phyloP scores from a whole-genome alignment of 805 yeast species.

The Saccharomyces mikatae region DNA sequence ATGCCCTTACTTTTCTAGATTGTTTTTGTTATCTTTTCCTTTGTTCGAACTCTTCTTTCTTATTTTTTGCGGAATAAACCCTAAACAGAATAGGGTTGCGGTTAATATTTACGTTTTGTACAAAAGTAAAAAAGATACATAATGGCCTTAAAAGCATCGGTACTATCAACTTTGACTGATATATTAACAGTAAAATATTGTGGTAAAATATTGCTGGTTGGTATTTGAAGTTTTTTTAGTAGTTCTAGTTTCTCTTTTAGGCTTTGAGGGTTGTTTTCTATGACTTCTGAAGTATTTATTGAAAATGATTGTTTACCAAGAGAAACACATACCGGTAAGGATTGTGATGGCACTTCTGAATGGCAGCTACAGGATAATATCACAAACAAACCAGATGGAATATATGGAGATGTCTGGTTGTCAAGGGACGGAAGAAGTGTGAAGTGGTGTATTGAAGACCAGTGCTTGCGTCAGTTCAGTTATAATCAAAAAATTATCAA shows the following conservation, averaged over 20 bases:
- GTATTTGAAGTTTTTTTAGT: background rate
- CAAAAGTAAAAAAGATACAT: background rate
- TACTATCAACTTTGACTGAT: background rate
- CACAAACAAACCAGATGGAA: background rate
- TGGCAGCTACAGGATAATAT: background rate
- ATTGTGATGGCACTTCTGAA: background rate
- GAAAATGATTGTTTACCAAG: background rate
- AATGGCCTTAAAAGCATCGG: background rate
- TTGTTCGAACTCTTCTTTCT: background rate
- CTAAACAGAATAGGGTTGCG: background rate
- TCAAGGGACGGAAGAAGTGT: conserved; percentile 31
- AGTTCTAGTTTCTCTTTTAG: background rate
- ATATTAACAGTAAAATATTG: background rate
- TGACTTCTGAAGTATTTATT: background rate
- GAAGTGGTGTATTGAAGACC: conserved; percentile 31
- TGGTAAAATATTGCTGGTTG: background rate
- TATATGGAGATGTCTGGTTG: conserved; percentile 21
- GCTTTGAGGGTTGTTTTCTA: background rate
- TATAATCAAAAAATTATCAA: conserved; percentile 41
- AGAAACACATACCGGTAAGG: background rate
- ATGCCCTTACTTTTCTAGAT: background rate
- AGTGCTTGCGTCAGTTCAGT: conserved; percentile 32
- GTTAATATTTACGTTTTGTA: background rate
- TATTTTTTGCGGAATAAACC: background rate
- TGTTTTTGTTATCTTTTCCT: background rate